phyloP scores from a whole-genome alignment of 148 eudicot genomes.

The Mesembryanthemum crystallinum region DNA sequence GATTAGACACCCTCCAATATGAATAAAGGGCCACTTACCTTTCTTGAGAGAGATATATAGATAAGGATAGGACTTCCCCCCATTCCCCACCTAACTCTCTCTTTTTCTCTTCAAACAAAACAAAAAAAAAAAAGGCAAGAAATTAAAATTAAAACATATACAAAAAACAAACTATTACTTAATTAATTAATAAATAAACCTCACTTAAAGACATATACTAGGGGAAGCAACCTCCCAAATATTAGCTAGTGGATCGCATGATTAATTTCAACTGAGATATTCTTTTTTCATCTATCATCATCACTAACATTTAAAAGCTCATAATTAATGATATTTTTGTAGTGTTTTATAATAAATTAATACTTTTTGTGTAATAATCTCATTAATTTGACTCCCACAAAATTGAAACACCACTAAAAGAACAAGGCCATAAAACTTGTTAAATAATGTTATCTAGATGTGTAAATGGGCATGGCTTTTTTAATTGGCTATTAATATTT shows the following conservation, averaged over 20 bases:
- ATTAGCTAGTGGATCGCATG: slow-evolving; percentile 10
- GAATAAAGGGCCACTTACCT: slow-evolving; percentile 5
- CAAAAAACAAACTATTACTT: too few relatives aligned
- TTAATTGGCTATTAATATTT: slow-evolving; percentile 14
- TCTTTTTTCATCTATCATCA: too few relatives aligned
- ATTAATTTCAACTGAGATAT: background rate
- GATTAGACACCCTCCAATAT: background rate
- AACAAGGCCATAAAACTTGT: background rate
- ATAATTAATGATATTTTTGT: too few relatives aligned
- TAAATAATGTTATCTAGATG: slow-evolving; percentile 29
- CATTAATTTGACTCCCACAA: slow-evolving; percentile 9
- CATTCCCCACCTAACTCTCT: slow-evolving; percentile 26
- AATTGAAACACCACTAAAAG: slow-evolving; percentile 13
- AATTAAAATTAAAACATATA: too few relatives aligned
- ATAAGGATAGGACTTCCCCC: slow-evolving; percentile 24
- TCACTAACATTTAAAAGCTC: background rate
- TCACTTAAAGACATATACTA: background rate
- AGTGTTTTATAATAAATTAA: too few relatives aligned
- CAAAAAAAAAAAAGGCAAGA: background rate
- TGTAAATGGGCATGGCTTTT: slow-evolving; percentile 27
- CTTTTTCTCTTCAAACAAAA: background rate
- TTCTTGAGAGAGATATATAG: slow-evolving; percentile 1
- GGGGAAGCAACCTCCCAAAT: background rate
- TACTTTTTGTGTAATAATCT: background rate
- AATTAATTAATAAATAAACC: too few relatives aligned